Evolutionary conservation across 768 basidiomycete genomes (phyloP), one percentile per base, ranked within the genome.

Genomic region (Mycena galopus): DNA sequence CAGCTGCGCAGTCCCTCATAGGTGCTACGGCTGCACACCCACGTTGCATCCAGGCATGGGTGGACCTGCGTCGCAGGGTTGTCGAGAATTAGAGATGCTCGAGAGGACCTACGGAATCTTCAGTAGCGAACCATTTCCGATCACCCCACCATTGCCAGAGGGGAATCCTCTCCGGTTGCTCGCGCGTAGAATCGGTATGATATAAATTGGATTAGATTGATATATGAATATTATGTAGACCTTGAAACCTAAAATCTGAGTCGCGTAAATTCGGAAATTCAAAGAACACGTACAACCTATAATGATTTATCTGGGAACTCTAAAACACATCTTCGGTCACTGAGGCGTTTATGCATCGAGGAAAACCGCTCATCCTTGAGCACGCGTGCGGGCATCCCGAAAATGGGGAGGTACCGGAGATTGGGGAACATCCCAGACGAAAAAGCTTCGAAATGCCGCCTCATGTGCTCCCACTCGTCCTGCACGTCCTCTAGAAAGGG

Each of bases 371-470:
- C 58, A 33, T 71, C 62, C 16, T 12, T 10, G 16, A 37, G 44
- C 16, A 14, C 3, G 25, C 17, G 17, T n/a, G 64, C 44, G 17
- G 7, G 21, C n/a, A 32, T 27, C 57, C 91, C 91, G 69, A 89
- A 84, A 23, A 93, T 77, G 30, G 86, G 70, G 5, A 93, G 74
- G 17, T 74, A 76, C 57, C 78, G 78, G 21, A 93, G 85, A 27
- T 83, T 78, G 23, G 91, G 86, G 74, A 91, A 86, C 35, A 76
- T 75, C 1, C 69, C 78, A 23, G 84, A 77, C 12, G 81, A 80
- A 67, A 89, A 84, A 35, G 85, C 80, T 44, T 82, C 75, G 47
- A 92, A 86, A 76, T 93, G 91, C 17, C 78, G 78, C 53, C 82
- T 82, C 35, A 90, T 74, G 67, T 86, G 81, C 25, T 77, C 75